phyloP scores from a whole-genome alignment of 139 green algal genomes.

The Gonium pectorale region DNA sequence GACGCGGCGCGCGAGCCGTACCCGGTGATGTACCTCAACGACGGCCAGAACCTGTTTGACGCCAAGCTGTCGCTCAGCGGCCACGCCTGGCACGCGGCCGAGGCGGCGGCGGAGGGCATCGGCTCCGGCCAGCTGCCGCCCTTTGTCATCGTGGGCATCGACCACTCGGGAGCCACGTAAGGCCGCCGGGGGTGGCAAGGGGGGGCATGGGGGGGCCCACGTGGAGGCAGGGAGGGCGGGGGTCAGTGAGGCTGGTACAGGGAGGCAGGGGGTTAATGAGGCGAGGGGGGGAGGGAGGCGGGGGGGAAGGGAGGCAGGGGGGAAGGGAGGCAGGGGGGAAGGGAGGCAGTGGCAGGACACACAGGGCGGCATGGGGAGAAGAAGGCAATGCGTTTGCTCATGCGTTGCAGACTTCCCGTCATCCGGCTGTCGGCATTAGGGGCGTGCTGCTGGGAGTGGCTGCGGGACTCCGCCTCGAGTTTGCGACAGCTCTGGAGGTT shows the following conservation, averaged over 20 bases:
- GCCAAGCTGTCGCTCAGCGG: constrained; percentile 50
- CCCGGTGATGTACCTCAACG: constrained; percentile 66
- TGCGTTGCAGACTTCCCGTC: no score
- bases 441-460: no score
- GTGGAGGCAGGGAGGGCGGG: no score
- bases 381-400: no score
- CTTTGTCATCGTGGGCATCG: constrained; percentile 69
- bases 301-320: not conserved
- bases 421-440: no score
- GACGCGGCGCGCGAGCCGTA: constrained; percentile 1
- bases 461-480: no score
- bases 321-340: not conserved
- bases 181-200: not conserved
- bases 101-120: constrained; percentile 57
- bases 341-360: not conserved
- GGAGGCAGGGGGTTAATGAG: no score
- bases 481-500: no score
- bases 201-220: no score
- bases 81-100: constrained; percentile 56
- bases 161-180: constrained; percentile 50
- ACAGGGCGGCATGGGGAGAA: no score
- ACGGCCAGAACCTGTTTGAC: constrained; percentile 76
- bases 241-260: not conserved
- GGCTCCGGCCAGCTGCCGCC: constrained; percentile 54
- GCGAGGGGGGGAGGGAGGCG: not conserved